Evolutionary conservation across 2,329 filamentous ascomycete genomes (phyloP), one percentile per base, ranked within the genome.

Genomic region (Coleophoma eucalyptorum): DNA sequence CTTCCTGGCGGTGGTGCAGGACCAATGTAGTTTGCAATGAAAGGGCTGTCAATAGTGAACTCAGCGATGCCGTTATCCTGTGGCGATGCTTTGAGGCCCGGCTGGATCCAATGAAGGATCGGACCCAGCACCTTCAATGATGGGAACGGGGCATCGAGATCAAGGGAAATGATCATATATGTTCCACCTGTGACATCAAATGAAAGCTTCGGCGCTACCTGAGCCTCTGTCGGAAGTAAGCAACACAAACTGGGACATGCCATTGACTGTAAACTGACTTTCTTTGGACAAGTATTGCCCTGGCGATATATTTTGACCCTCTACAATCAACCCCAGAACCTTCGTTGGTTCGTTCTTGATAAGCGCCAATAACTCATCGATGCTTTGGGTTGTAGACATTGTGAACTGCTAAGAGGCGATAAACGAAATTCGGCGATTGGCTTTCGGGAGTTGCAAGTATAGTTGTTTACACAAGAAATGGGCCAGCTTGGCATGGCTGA

Each of bases 21-120:
- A 0, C 67, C 70, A 45, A 75, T 68, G 55, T 74, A 79, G 43
- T 69, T 60, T 6, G 64, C 64, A 11, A 74, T 49, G 41, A 67
- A 67, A 0, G 64, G 59, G 1, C 51, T 51, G 7, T 16, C 43
- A 31, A 51, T 43, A 12, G 33, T 41, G 15, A 56, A 21, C 5
- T 21, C 20, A 2, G 33, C 40, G 4, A 32, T 18, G 2, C 33
- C 38, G 4, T 11, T 21, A 6, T n/a, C 15, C 16, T 38, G 7
- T 1, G 19, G 16, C 13, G 13, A 41, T 21, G 44, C 13, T n/a
- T 40, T 50, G 26, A 51, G 40, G 18, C 69, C 69, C 0, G 70
- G 68, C 53, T 77, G 73, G 44, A 76, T 61, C 67, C 73, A 76
- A 63, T 79, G 76, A 48, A 77, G 58, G 32, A 76, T 66, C 2